phyloP scores from a whole-genome alignment of 305 asterid genomes.

The Solanum aculeatissimum region DNA sequence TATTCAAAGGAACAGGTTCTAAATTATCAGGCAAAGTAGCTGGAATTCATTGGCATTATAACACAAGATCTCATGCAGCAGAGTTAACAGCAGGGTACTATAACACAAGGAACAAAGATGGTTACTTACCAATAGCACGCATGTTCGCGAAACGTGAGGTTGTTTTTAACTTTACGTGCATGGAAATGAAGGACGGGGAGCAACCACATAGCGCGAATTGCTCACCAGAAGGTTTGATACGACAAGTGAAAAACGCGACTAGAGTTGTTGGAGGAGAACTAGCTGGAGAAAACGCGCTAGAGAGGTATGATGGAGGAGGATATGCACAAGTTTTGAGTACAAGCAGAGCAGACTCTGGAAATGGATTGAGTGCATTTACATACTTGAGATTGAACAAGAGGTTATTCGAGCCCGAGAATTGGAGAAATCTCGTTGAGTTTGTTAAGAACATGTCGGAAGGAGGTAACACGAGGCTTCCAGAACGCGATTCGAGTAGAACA shows the following conservation, averaged over 20 bases:
- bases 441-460: slow-evolving; percentile 72
- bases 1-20: slow-evolving; percentile 64
- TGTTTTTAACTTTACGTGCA: slow-evolving; percentile 72
- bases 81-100: slow-evolving; percentile 92
- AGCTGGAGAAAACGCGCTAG: slow-evolving; percentile 93
- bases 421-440: slow-evolving; percentile 67
- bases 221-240: slow-evolving; percentile 86
- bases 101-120: slow-evolving; percentile 61
- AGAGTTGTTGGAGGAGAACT: slow-evolving; percentile 41
- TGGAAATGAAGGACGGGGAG: slow-evolving; percentile 86
- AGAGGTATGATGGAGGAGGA: slow-evolving; percentile 77
- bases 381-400: slow-evolving; percentile 74
- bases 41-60: slow-evolving; percentile 91
- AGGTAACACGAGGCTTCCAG: slow-evolving; percentile 39
- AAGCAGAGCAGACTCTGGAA: slow-evolving; percentile 52
- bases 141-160: slow-evolving; percentile 61
- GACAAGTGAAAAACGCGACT: slow-evolving; percentile 72
- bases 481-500: slow-evolving; percentile 46
- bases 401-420: slow-evolving; percentile 64
- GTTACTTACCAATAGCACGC: slow-evolving; percentile 73
- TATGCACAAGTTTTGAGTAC: slow-evolving; percentile 54
- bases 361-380: slow-evolving; percentile 68
- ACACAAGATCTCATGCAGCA: slow-evolving; percentile 81
- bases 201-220: slow-evolving; percentile 61
- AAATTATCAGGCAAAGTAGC: slow-evolving; percentile 86